These are phyloP conservation scores for Pulveroboletus sp. DNA, from an alignment of 768 basidiomycete species.

Conservation along the genomic window DNA sequence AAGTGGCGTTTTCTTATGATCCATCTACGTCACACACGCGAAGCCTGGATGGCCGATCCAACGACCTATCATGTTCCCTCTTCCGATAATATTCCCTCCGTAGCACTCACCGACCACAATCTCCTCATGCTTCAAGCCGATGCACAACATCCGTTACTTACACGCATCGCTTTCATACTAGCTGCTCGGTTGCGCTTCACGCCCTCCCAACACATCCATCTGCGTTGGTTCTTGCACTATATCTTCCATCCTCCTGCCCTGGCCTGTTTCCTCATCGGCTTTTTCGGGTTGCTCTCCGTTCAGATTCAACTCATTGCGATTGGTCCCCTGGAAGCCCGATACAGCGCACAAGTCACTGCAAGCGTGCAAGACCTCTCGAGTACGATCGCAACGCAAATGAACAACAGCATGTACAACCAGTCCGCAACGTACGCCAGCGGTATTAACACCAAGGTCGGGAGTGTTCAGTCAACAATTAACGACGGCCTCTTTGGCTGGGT, in stretches of 20 bases:
- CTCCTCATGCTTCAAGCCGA: conserved; percentile 70
- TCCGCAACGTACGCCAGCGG: conserved; percentile 72
- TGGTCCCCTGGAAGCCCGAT: conserved; percentile 66
- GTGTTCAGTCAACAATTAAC: conserved; percentile 74
- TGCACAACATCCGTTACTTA: conserved; percentile 69
- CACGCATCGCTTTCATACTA: conserved; percentile 55
- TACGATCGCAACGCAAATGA: conserved; percentile 71
- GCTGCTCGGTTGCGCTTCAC: conserved; percentile 50
- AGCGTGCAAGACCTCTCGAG: conserved; percentile 64
- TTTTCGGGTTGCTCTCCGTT: conserved; percentile 83
- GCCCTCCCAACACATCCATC: conserved; percentile 58
- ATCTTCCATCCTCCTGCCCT: conserved; percentile 89
- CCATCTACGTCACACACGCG: conserved; percentile 66
- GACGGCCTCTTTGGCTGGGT: conserved; percentile 93
- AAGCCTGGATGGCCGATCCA: conserved; percentile 75
- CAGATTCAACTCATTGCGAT: conserved; percentile 84
- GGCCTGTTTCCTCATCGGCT: conserved; percentile 88
- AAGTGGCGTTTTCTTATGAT: conserved; percentile 71
- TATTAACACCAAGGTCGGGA: conserved; percentile 68
- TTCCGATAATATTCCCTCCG: conserved; percentile 39
- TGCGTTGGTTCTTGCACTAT: conserved; percentile 89
- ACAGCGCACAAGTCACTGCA: conserved; percentile 55
- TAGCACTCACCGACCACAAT: conserved; percentile 70
- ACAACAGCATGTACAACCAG: conserved; percentile 78
- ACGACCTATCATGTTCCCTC: conserved; percentile 42